Evolutionary conservation across 202 grass and related monocot genomes (phyloP), one percentile per base, ranked within the genome.

Genomic region (Dendrocalamus latiflorus): DNA sequence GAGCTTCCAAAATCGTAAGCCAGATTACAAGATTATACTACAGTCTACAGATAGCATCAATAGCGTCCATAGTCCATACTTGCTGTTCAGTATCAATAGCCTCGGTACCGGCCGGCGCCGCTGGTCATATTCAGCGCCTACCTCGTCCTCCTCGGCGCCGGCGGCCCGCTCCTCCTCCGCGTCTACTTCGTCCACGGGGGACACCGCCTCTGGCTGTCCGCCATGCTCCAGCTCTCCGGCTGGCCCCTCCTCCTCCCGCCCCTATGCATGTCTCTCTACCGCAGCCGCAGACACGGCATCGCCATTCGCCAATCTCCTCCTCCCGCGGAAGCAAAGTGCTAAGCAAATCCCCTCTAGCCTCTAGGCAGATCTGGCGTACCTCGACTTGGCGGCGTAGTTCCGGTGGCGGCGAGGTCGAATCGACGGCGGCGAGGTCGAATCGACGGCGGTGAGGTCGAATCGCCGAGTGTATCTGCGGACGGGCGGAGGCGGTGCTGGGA

Each of bases 191-290:
- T n/a, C n/a, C n/a, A n/a, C n/a, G n/a, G n/a, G n/a, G n/a, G n/a
- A n/a, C n/a, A n/a, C n/a, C n/a, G 90, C 24, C 65, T 94, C 24
- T 97, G 81, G 77, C 86, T 97, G 4, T 81, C 86, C 21, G 72
- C 89, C 70, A 33, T 81, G 26, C 15, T 97, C 6, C 90, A 94
- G 82, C 7, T 94, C 38, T 83, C 78, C 45, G 91, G 84, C 2
- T 97, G 89, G 91, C 94, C 90, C 0, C 72, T 94, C 47, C 88
- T 92, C 55, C 25, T n/a, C n/a, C n/a, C n/a, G n/a, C n/a, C n/a
- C n/a, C n/a, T n/a, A n/a, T n/a, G n/a, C n/a, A n/a, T n/a, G n/a
- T n/a, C n/a, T n/a, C n/a, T n/a, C n/a, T n/a, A n/a, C n/a, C n/a
- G n/a, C n/a, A n/a, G n/a, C n/a, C 76, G 87, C 45, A 22, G 61